Conservation (phyloP, 225 moss, liverwort and hornwort genomes). For the Pseudoscleropodium purum region DNA sequence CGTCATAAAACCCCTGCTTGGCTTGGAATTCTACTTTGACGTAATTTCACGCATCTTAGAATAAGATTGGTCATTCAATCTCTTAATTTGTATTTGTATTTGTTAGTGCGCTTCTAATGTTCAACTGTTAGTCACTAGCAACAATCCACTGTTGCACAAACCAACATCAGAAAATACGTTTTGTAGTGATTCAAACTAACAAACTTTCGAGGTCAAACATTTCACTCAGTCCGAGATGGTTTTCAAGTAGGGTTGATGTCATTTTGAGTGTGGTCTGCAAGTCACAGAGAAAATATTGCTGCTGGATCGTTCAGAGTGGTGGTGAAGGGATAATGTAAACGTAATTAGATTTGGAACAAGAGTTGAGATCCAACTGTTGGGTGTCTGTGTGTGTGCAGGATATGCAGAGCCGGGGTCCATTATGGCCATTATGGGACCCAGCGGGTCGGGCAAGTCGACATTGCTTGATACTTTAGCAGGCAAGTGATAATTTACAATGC, state of each 20-base stretch:
- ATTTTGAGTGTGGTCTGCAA: not conserved
- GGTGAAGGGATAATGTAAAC: not conserved
- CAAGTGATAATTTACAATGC: not conserved
- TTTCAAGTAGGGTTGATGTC: not conserved
- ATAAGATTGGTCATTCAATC: too few species aligned
- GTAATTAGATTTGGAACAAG: not conserved
- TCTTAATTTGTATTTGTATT: not conserved
- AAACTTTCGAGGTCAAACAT: too few species aligned
- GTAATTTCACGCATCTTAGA: not conserved
- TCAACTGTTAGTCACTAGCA: not conserved
- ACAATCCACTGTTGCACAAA: not conserved
- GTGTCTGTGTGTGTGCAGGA: conserved; percentile 14
- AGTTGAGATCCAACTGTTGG: not conserved
- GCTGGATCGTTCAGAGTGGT: not conserved
- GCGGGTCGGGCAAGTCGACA: conserved; percentile 62
- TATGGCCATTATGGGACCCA: conserved; percentile 73
- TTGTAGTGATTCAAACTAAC: too few species aligned
- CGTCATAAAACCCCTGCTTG: not conserved
- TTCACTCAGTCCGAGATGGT: not conserved
- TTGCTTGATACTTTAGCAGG: conserved; percentile 70
- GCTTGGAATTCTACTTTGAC: not conserved
- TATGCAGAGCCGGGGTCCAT: conserved; percentile 69
- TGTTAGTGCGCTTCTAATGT: not conserved
- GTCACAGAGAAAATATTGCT: not conserved
- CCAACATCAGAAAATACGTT: not conserved